Base-by-base conservation (phyloP, 2,329 filamentous ascomycete species). In the Zasmidium angulare region DNA sequence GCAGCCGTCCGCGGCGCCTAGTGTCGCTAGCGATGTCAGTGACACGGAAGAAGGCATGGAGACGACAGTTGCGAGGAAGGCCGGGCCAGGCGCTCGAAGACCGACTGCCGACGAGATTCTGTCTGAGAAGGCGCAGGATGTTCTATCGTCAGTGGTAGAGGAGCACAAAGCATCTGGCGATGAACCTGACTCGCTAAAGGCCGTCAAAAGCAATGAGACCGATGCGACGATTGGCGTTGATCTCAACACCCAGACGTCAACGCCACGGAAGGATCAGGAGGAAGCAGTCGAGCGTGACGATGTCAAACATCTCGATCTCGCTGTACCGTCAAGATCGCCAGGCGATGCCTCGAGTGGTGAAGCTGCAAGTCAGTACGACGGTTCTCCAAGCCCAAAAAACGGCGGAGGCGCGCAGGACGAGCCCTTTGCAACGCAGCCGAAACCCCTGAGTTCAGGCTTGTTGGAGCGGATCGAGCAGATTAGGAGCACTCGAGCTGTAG, bases 21-120 rank as follows among this genome's bases (percentile, higher is more conserved):
- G 55, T 24, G 47, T 53, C 17, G 72, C 75, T 2, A 67, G 65
- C 14, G 69, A 70, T 52, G 49, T 50, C 2, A 70, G 67, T 40
- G 70, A 88, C 6, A 85, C 84, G 12, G 91, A 96, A 52, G 86
- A 89, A 46, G 80, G 81, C 1, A 77, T 80, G 7, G 86, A 88
- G 70, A 60, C 73, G 72, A 24, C 56, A 14, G 26, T 55, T 1
- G 57, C 66, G 46, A 55, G 57, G 9, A 59, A 55, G 22, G 19
- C 50, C 69, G 68, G 47, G 69, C 71, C 55, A 68, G 71, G 22
- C 65, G 72, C 55, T 65, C 74, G 65, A 73, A 74, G 62, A 75
- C 75, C 58, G 74, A 76, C 73, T 78, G 74, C 46, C 63, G 72
- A 86, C 81, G 68, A 72, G 31, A 54, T 72, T 19, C 63, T 68